These are phyloP conservation scores for Lolium multiflorum DNA, from an alignment of 176 grass and related monocot genomes.

Conservation along the genomic window DNA sequence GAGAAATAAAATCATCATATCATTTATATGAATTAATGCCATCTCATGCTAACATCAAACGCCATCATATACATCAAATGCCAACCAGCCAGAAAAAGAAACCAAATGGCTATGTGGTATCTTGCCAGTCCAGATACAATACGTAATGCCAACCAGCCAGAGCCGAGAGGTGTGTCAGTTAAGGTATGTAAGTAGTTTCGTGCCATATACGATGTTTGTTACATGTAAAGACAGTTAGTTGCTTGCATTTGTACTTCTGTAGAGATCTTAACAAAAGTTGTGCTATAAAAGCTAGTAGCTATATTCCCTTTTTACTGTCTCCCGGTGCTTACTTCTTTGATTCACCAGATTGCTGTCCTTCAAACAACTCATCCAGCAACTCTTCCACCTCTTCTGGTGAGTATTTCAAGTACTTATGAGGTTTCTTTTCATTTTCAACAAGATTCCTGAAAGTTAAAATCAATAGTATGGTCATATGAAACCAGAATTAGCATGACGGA, in stretches of 20 bases:
- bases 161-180: neutral
- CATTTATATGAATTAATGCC: neutral
- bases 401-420: constrained; percentile 71
- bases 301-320: constrained; percentile 12
- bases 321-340: constrained; percentile 50
- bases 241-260: constrained; percentile 21
- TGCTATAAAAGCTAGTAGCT: constrained; percentile 39
- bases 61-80: neutral
- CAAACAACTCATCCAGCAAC: constrained; percentile 66
- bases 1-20: neutral
- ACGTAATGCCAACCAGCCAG: neutral
- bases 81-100: neutral
- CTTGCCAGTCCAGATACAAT: neutral
- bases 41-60: neutral
- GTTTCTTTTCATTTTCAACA: constrained; percentile 70
- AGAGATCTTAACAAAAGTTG: constrained; percentile 31
- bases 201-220: neutral
- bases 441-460: constrained; percentile 52
- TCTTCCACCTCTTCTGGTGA: constrained; percentile 60
- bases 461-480: constrained; percentile 11
- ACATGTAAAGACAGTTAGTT: constrained; percentile 25
- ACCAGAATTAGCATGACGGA: constrained; percentile 25
- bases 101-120: neutral
- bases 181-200: constrained; percentile 23
- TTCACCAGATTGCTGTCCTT: constrained; percentile 59